A percentile compares a stretch with the other conserved stretches of the same genome.
Conservation (phyloP, 23 red algal species). For the Cyanidiococcus yangmingshanensis region DNA sequence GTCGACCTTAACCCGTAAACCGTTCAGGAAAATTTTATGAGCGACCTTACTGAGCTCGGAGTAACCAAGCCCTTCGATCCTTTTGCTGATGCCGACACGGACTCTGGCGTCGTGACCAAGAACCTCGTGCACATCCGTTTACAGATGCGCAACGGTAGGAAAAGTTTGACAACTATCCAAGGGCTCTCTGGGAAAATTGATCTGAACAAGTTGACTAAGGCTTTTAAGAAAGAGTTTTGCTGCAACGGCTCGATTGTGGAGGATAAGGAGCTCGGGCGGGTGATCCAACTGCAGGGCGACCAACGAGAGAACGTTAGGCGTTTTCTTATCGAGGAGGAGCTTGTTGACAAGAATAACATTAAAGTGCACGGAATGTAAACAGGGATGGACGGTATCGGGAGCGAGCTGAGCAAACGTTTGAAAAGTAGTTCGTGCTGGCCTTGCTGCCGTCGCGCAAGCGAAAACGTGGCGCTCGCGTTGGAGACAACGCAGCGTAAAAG, state of each 20-base stretch:
- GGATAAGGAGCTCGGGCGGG: constrained; percentile 78
- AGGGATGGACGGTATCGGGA: too few species aligned
- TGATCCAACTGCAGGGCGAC: constrained; percentile 98
- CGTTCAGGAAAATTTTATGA: constrained; percentile 9
- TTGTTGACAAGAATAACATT: constrained; percentile 92
- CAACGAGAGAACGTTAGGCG: constrained; percentile 92
- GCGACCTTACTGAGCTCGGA: constrained; percentile 19
- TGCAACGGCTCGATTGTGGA: constrained; percentile 99
- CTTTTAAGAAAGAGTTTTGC: constrained; percentile 99
- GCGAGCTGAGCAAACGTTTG: too few species aligned
- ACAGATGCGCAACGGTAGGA: constrained; percentile 94
- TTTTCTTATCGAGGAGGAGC: constrained; percentile 86
- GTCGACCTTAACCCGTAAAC: not conserved
- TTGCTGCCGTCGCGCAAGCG: too few species aligned
- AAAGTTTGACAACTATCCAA: constrained; percentile 96
- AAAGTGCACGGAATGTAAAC: constrained; percentile 99
- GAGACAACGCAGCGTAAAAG: too few species aligned
- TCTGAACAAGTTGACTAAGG: constrained; percentile 94
- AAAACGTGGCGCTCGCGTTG: too few species aligned
- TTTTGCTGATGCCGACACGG: constrained; percentile 92
- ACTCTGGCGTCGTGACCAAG: constrained; percentile 82
- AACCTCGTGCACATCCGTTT: constrained; percentile 94
- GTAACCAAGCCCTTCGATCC: constrained; percentile 68
- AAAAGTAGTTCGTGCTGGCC: too few species aligned
- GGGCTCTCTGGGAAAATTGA: constrained; percentile 87